Percentiles rank a stretch among this genome's conserved stretches.
These are phyloP conservation scores for Cardamine resedifolia DNA, from an alignment of 345 rosid genomes.

Conservation along the genomic window DNA sequence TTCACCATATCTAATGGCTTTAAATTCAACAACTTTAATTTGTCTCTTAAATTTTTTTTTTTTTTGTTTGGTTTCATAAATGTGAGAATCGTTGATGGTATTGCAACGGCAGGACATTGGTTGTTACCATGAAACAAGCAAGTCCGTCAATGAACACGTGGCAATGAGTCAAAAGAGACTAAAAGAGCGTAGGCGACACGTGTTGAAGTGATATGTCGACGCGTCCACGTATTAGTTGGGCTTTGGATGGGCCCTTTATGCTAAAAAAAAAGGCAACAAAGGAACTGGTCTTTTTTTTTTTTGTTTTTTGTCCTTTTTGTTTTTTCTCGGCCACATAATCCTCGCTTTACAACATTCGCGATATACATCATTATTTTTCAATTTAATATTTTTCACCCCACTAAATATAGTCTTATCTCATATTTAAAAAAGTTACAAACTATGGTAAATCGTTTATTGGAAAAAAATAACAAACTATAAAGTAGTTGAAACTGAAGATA, in stretches of 20 bases:
- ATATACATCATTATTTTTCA: not conserved
- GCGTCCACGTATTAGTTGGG: slow-evolving; percentile 22
- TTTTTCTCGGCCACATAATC: not conserved
- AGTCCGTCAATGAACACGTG: slow-evolving; percentile 12
- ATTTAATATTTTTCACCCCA: not conserved
- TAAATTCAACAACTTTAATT: not conserved
- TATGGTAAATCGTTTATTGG: not conserved
- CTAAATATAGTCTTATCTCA: not conserved
- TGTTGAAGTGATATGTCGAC: not conserved
- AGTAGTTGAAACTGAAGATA: not conserved
- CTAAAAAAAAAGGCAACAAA: slow-evolving; percentile 5
- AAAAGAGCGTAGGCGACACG: slow-evolving; percentile 1
- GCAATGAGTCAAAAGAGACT: slow-evolving; percentile 18
- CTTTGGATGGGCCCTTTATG: not conserved
- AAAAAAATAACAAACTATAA: not conserved
- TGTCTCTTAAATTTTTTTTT: not conserved
- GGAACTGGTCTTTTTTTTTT: not conserved
- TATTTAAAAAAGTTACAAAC: too few relatives aligned
- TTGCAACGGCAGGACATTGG: not conserved
- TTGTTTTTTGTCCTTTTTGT: not conserved
- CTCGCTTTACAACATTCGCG: slow-evolving; percentile 14
- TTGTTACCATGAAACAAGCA: not conserved
- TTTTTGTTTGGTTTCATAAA: not conserved
- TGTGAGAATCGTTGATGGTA: not conserved
- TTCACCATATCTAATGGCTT: not conserved